phyloP scores from a whole-genome alignment of 1,284 basidiomycete genomes.

The Ceratobasidium sp. region DNA sequence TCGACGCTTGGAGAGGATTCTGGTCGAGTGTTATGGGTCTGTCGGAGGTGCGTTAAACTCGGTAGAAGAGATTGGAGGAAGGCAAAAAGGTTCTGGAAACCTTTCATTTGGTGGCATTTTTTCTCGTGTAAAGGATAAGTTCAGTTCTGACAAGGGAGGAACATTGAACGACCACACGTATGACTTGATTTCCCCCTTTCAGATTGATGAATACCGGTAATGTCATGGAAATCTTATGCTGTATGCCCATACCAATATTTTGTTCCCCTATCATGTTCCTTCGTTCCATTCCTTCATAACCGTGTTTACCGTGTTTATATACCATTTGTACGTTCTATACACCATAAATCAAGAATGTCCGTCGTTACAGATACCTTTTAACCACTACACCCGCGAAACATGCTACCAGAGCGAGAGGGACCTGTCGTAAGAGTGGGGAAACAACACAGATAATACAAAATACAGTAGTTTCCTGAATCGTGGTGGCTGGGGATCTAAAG shows the following conservation, averaged over 20 bases:
- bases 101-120: conserved; percentile 28
- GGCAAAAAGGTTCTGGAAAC: conserved; percentile 34
- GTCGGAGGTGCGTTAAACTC: neutral
- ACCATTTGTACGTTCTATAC: conserved; percentile 33
- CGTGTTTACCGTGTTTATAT: neutral
- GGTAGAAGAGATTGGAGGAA: conserved; percentile 30
- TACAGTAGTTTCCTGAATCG: conserved; percentile 7
- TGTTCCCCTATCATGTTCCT: conserved; percentile 8
- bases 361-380: neutral
- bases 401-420: neutral
- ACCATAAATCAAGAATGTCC: conserved; percentile 9
- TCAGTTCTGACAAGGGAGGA: conserved; percentile 21
- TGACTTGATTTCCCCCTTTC: conserved; percentile 34
- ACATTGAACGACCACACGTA: conserved; percentile 30
- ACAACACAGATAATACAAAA: conserved; percentile 22
- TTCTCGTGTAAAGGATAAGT: conserved; percentile 25
- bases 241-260: neutral
- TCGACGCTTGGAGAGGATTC: conserved; percentile 8
- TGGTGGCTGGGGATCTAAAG: conserved; percentile 2
- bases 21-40: conserved; percentile 35
- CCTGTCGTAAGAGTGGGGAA: neutral
- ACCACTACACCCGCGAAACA: neutral
- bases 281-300: neutral
- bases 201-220: conserved; percentile 25
- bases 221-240: neutral